Conservation (phyloP, 208 protist genomes). For the Lotmaria passim region DNA sequence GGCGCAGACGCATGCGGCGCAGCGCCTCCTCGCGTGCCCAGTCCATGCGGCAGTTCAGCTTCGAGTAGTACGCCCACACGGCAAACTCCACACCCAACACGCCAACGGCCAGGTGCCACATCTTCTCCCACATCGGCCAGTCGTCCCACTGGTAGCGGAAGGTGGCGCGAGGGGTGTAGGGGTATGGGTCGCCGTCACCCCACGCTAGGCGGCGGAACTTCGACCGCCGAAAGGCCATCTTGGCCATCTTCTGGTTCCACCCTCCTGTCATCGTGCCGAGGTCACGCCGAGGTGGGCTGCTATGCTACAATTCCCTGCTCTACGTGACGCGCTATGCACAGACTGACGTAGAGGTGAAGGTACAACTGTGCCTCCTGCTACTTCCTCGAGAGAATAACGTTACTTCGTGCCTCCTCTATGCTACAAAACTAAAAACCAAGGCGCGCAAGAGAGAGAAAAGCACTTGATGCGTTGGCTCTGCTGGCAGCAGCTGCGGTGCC, state of each 20-base stretch:
- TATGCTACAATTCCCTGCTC: background rate
- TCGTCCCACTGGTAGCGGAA: constrained; percentile 93
- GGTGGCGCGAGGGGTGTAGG: constrained; percentile 88
- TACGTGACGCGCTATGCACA: too few relatives aligned
- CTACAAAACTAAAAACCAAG: too few relatives aligned
- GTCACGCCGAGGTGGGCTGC: background rate
- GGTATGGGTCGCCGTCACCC: constrained; percentile 90
- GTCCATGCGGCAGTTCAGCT: constrained; percentile 85
- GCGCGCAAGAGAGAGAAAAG: too few relatives aligned
- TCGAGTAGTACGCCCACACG: constrained; percentile 87
- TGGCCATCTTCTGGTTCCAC: constrained; percentile 92
- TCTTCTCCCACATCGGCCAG: constrained; percentile 91
- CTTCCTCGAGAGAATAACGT: too few relatives aligned
- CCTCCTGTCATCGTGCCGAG: constrained; percentile 45
- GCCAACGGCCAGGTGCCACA: constrained; percentile 77
- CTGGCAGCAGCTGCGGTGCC: background rate
- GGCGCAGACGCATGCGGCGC: constrained; percentile 87
- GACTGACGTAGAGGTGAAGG: too few relatives aligned
- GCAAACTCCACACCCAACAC: constrained; percentile 74
- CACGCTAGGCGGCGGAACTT: constrained; percentile 90
- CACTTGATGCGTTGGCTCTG: background rate
- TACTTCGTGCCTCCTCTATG: too few relatives aligned
- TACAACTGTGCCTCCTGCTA: constrained; percentile 2
- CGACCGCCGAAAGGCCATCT: constrained; percentile 87
- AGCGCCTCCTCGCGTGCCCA: constrained; percentile 90